Base-by-base conservation (phyloP, 2,329 filamentous ascomycete genomes). In the Pestalotiopsis sp. region DNA sequence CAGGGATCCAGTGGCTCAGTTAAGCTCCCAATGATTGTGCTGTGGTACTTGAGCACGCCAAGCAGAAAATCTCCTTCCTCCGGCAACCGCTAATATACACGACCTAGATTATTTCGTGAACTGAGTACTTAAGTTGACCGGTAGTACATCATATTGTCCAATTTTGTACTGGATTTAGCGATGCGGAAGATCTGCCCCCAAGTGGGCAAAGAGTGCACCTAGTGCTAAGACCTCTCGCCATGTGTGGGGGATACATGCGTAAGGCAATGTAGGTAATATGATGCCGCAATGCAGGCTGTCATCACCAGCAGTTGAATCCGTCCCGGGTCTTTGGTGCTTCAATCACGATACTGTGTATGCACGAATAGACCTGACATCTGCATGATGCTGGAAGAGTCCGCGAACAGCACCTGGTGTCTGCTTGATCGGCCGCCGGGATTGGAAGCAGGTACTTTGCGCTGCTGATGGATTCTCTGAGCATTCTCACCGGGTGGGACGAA, bases 161-260 rank as follows among this genome's bases (percentile, higher is more conserved):
- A 20, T 61, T 22, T 39, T 13, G 30, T 9, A 35, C 30, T 35
- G 17, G 38, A 62, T 40, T 35, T n/a, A 14, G 60, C 60, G 13
- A 35, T 26, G 24, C 60, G 60, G 60, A 63, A 63, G 60, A 63
- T 63, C 60, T 48, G 38, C 60, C 60, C 35, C 38, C n/a, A 22
- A 44, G 38, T 48, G 60, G 30, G 58, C 30, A 35, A 61, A 38
- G 26, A 61, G 22, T 17, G 9, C 26, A 61, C 20, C 30, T 20
- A 52, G 17, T 52, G 26, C 30, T 61, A 39, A 39, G 11, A 30
- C 35, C 38, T 39, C 17, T 52, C 44, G 20, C 44, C 17, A n/a
- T n/a, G 30, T 39, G 20, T 14, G 26, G 57, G 57, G 26, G 26
- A 9, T 61, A 35, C 35, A 61, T 35, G 11, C 14, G 14, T 35